phyloP scores from a whole-genome alignment of 192 early-diverging fungal genomes.

The Coemansia sp. region DNA sequence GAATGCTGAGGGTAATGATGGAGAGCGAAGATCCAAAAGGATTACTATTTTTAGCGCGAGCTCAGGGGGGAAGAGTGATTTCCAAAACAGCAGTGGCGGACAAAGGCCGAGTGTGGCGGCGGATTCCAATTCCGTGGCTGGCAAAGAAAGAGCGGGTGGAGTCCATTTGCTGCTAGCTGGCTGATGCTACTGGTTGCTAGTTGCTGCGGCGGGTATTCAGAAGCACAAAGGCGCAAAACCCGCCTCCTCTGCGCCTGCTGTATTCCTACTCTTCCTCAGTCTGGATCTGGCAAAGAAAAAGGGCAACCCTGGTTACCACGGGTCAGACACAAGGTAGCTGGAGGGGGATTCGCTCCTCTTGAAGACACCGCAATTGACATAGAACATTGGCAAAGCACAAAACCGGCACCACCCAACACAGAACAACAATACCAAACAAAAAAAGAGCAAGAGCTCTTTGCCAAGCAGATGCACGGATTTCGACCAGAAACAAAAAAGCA shows the following conservation, averaged over 20 bases:
- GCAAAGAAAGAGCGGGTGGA: background rate
- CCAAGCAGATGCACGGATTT: too few species aligned
- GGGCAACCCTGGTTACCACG: too few species aligned
- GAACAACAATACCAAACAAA: background rate
- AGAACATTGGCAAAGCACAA: background rate
- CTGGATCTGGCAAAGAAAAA: too few species aligned
- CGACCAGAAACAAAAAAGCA: background rate
- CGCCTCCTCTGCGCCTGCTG: background rate
- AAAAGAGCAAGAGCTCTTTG: background rate
- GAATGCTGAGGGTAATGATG: background rate
- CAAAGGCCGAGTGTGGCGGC: conserved; percentile 1
- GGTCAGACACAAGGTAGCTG: too few species aligned
- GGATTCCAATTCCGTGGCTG: conserved; percentile 6
- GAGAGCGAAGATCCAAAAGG: background rate
- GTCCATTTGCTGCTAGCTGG: background rate
- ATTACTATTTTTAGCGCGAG: background rate
- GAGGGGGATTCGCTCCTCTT: background rate
- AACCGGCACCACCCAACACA: background rate
- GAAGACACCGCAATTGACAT: too few species aligned
- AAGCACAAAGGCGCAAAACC: too few species aligned
- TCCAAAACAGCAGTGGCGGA: background rate
- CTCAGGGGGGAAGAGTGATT: background rate
- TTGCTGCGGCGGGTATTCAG: too few species aligned
- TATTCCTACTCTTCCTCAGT: background rate
- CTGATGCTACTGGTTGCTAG: background rate